Percentiles rank a stretch among this genome's conserved stretches.
Evolutionary conservation across 1,139 yeast genomes (phyloP).

Genomic region (Sugiyamaella japonica): DNA sequence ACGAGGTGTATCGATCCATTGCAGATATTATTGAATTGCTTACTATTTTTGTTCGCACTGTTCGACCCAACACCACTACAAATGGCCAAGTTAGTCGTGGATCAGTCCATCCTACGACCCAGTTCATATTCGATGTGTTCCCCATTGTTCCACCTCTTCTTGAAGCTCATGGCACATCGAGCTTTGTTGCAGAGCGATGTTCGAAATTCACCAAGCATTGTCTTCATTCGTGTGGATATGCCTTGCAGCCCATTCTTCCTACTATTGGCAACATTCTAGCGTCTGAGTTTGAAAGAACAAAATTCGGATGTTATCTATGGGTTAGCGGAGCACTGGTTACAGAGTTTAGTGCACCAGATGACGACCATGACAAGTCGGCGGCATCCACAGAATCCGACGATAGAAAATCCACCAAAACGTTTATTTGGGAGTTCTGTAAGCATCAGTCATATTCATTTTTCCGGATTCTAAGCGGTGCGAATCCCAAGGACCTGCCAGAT

Average conservation of each 20-base stretch:
- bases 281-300: conserved; percentile 65
- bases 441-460: conserved; percentile 50
- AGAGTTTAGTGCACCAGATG: conserved; percentile 51
- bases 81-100: conserved; percentile 25
- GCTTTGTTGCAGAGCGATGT: conserved; percentile 69
- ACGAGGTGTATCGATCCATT: conserved; percentile 48
- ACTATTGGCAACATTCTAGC: conserved; percentile 62
- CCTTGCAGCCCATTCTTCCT: conserved; percentile 61
- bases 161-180: conserved; percentile 53
- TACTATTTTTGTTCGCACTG: conserved; percentile 65
- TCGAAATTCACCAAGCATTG: conserved; percentile 67
- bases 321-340: conserved; percentile 81
- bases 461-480: conserved; percentile 35
- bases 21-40: conserved; percentile 79
- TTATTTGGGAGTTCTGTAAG: conserved; percentile 54
- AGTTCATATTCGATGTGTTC: conserved; percentile 59
- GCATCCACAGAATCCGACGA: conserved; percentile 22
- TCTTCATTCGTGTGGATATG: conserved; percentile 67
- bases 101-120: conserved; percentile 55
- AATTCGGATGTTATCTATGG: conserved; percentile 85
- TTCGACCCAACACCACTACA: conserved; percentile 34
- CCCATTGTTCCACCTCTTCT: conserved; percentile 56
- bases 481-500: conserved; percentile 58
- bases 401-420: conserved; percentile 38
- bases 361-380: conserved; percentile 36